Evolutionary conservation across 2,329 filamentous ascomycete genomes (phyloP), one percentile per base, ranked within the genome.

Genomic region (Fusarium goolgardi): DNA sequence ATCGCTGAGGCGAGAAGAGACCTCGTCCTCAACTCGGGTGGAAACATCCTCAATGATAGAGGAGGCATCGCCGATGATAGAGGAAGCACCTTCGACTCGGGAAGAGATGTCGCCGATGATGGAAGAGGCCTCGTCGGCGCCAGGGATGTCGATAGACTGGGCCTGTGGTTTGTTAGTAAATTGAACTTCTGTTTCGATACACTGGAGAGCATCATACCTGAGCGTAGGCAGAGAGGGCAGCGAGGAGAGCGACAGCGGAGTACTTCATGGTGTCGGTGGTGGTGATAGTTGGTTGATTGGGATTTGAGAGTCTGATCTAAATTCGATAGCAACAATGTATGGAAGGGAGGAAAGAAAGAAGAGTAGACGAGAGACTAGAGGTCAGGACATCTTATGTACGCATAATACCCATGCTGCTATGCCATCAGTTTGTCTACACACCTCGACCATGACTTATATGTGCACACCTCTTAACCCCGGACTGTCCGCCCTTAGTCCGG

Each of bases 191-290:
- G 3, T 15, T 13, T 15, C 7, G 11, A 12, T 23, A 20, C 4
- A 20, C 4, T 6, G 25, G 15, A 32, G 21, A 39, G 35, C 12
- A 39, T 55, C 59, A 18, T 63, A 72, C 70, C 58, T 71, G 55
- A 55, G 63, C 58, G 25, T 67, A 41, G 56, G 77, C 75, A 50
- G 74, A 74, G 44, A 80, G 68, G 65, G 75, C 71, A 55, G 78
- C 63, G 29, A 70, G 61, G 63, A 78, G 43, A 55, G 75, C 70
- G 44, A 73, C 65, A 68, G 71, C 72, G 72, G 77, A 74, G 76
- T 79, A 77, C 77, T 79, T 79, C 80, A 81, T 80, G 58, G 43
- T 72, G 72, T 59, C 54, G 63, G 35, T 39, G 35, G 55, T 63
- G 34, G 60, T 63, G 52, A n/a, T 65, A 52, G 51, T 41, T 49